phyloP scores from a whole-genome alignment of 352 stramenopile species.

The Plasmopara viticola region DNA sequence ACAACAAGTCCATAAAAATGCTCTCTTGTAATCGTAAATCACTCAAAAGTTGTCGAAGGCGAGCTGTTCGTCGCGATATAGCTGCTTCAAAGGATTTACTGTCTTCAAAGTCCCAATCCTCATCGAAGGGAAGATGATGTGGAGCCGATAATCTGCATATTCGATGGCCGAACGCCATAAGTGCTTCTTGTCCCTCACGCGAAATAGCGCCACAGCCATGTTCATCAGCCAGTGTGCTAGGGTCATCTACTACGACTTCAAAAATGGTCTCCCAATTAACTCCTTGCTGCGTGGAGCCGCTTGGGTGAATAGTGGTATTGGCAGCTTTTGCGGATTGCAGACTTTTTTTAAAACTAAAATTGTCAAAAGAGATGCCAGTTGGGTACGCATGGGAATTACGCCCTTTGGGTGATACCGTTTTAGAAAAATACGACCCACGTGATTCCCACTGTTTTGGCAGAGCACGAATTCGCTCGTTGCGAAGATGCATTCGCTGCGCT shows the following conservation, averaged over 20 bases:
- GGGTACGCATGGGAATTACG: conserved; percentile 6
- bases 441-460: conserved; percentile 7
- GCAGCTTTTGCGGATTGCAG: conserved; percentile 3
- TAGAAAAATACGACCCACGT: conserved; percentile 8
- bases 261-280: conserved; percentile 30
- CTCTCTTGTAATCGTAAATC: conserved; percentile 30
- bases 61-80: conserved; percentile 9
- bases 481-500: conserved; percentile 42
- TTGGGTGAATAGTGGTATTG: conserved; percentile 4
- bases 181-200: conserved; percentile 7
- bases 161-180: conserved; percentile 19
- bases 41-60: conserved; percentile 25
- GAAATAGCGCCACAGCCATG: conserved; percentile 8
- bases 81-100: conserved; percentile 7
- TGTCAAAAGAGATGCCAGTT: conserved; percentile 15
- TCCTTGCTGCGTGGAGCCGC: conserved; percentile 3
- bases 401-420: not conserved
- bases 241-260: conserved; percentile 14
- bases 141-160: conserved; percentile 10
- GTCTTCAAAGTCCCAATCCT: conserved; percentile 14
- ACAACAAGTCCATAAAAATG: conserved; percentile 26
- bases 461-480: conserved; percentile 34
- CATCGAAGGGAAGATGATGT: conserved; percentile 8
- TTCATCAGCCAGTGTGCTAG: not conserved
- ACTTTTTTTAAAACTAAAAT: conserved; percentile 8